Base-by-base conservation (phyloP, 2,329 filamentous ascomycete genomes). In the Hymenotorrendiella dingleyae region DNA sequence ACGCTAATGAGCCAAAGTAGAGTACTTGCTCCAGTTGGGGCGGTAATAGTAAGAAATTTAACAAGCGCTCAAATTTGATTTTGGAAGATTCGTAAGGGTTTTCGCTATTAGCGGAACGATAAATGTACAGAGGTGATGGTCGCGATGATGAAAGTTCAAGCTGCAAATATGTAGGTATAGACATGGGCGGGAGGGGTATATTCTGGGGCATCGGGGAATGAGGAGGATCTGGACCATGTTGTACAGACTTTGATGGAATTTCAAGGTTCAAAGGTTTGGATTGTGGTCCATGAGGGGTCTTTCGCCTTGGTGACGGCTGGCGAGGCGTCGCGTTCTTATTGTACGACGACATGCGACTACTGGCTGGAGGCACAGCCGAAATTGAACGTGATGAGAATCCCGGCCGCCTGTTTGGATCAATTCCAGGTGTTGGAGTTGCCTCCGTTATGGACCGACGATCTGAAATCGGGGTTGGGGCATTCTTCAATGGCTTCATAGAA, bases 1-100 rank as follows among this genome's bases (percentile, higher is more conserved):
- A 98, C 6, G 91, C 90, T 24, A 97, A 66, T 0, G 86, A 82
- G 6, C 93, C 93, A 65, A 98, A 97, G 46, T 82, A 80, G 5
- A 98, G 74, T 0, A 90, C 84, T 34, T 84, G 77, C 65, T 98
- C 93, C 4, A 98, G 72, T 47, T 84, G 86, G 0, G 80, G 76
- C 0, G 91, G 89, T 3, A 98, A 68, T 20, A 89, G 70, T 5
- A 98, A 66, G 47, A 96, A 94, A 61, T 97, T 97, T 52, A 87
- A 76, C 10, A 98, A 71, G 28, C 94, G 81, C 62, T 97, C 88
- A 46, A 97, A 85, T 62, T 97, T 97, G 56, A 94, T 78, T 22
- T 84, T 84, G 17, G 87, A 91, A 4, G 90, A 95, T 63, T 98
- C 93, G 64, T 96, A 97, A 0, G 89, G 88, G 19, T 70, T 66